Evolutionary conservation across 2,329 filamentous ascomycete species (phyloP).

Genomic region (Alternaria sp.): DNA sequence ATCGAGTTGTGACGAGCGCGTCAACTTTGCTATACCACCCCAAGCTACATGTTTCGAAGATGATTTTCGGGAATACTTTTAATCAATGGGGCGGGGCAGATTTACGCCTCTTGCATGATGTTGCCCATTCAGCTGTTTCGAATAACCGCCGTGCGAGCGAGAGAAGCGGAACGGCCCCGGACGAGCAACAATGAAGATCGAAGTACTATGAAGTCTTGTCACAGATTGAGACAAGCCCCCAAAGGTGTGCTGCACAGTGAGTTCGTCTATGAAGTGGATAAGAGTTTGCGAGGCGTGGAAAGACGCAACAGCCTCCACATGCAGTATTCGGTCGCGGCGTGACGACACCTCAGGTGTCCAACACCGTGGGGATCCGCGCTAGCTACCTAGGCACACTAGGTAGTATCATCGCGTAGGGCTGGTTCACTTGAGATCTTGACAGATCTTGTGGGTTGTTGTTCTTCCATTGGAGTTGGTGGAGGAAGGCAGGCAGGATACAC

Average conservation of each 20-base stretch:
- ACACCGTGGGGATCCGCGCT: background rate
- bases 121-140: constrained; percentile 19
- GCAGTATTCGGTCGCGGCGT: constrained; percentile 2
- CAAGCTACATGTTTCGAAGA: background rate
- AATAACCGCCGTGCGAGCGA: constrained; percentile 25
- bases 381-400: constrained; percentile 36
- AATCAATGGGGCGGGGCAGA: constrained; percentile 12
- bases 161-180: constrained; percentile 15
- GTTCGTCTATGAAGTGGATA: background rate
- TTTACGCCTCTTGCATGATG: constrained; percentile 7
- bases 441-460: background rate
- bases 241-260: constrained; percentile 5
- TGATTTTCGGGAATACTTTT: background rate
- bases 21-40: constrained; percentile 6
- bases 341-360: background rate
- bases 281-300: constrained; percentile 11
- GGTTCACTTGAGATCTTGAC: background rate
- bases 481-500: background rate
- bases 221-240: constrained; percentile 15
- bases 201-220: constrained; percentile 2
- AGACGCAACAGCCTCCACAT: background rate
- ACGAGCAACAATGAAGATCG: constrained; percentile 6
- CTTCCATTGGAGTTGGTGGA: background rate
- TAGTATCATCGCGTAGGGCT: background rate
- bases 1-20: constrained; percentile 10